These are phyloP conservation scores for Pichia sp. DNA, from an alignment of 1,139 yeast species.

Conservation along the genomic window DNA sequence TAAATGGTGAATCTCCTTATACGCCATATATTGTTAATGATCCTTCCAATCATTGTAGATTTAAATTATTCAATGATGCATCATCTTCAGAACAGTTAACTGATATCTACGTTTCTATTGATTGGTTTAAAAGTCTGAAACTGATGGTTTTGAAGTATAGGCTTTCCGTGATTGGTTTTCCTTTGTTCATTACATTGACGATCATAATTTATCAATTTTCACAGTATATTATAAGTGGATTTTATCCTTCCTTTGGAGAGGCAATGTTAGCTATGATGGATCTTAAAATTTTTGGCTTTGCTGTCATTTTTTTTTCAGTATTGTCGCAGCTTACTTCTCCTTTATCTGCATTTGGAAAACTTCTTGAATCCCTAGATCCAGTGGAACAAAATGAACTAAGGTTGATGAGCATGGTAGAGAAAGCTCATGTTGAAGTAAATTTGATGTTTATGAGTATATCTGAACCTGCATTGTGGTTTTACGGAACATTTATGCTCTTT, in stretches of 20 bases:
- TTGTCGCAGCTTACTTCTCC: conserved; percentile 33
- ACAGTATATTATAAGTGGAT: conserved; percentile 32
- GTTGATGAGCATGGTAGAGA: conserved; percentile 31
- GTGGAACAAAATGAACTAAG: conserved; percentile 31
- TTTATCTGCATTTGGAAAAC: conserved; percentile 23
- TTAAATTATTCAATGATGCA: conserved; percentile 42
- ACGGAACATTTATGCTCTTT: conserved; percentile 51
- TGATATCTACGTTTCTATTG: conserved; percentile 34
- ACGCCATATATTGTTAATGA: conserved; percentile 43
- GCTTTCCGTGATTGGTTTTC: conserved; percentile 52
- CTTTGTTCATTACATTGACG: conserved; percentile 41
- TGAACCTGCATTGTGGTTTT: conserved; percentile 46
- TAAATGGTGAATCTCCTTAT: conserved; percentile 78
- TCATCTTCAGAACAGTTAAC: conserved; percentile 26
- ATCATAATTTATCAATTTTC: conserved; percentile 42
- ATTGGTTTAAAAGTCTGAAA: conserved; percentile 41
- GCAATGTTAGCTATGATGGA: conserved; percentile 35
- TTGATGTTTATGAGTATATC: conserved; percentile 60
- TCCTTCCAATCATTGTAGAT: conserved; percentile 27
- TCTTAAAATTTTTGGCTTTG: conserved; percentile 23
- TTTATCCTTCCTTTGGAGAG: conserved; percentile 45
- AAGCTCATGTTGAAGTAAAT: conserved; percentile 29
- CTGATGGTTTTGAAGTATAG: conserved; percentile 57
- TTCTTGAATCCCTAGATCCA: conserved; percentile 48
- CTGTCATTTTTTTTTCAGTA: conserved; percentile 21